Percentiles rank a stretch among this genome's conserved stretches.
phyloP scores from a whole-genome alignment of 257 asterid species.

The Solanum acaule region DNA sequence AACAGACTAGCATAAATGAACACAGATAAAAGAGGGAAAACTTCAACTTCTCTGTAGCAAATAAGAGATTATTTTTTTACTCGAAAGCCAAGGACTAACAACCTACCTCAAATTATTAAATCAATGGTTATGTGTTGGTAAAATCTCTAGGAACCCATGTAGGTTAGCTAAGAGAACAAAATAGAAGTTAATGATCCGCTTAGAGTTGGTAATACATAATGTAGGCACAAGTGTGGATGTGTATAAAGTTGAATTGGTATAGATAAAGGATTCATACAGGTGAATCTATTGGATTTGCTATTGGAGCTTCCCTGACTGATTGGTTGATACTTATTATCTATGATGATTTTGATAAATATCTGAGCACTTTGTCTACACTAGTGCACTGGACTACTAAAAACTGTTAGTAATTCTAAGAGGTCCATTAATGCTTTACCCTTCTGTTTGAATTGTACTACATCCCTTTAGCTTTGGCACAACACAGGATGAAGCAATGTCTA shows the following conservation, averaged over 20 bases:
- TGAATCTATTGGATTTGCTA: background rate
- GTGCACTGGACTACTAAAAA: background rate
- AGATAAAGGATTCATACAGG: background rate
- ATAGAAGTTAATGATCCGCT: background rate
- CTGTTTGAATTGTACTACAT: background rate
- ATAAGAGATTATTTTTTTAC: background rate
- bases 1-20: background rate
- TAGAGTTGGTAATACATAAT: background rate
- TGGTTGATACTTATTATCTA: background rate
- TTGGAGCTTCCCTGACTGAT: background rate
- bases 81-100: background rate
- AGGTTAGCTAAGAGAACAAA: background rate
- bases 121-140: background rate
- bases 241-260: background rate
- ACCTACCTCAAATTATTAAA: background rate
- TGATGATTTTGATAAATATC: background rate
- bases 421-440: background rate
- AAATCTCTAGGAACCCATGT: background rate
- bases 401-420: background rate
- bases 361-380: background rate
- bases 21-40: background rate
- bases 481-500: background rate
- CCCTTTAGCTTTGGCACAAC: background rate
- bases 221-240: background rate
- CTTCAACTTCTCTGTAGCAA: background rate